phyloP scores from a whole-genome alignment of 2,329 filamentous ascomycete genomes.

The Colletotrichum tropicale region DNA sequence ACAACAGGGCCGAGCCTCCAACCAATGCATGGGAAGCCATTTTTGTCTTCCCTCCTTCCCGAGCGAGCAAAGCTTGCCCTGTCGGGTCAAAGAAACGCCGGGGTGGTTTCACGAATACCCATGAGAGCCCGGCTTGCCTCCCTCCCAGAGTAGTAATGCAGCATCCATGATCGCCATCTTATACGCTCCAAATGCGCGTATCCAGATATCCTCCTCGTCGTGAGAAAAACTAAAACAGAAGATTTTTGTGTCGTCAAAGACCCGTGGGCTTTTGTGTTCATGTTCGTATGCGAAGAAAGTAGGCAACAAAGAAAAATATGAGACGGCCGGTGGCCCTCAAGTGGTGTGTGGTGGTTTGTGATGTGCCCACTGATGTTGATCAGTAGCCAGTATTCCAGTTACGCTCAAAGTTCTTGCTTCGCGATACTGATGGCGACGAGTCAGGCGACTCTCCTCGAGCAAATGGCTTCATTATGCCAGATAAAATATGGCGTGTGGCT shows the following conservation, averaged over 20 bases:
- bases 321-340: background rate
- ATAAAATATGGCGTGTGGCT: slow-evolving; percentile 45
- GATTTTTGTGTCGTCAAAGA: background rate
- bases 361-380: background rate
- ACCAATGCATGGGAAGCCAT: background rate
- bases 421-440: slow-evolving; percentile 17
- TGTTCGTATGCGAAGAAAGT: background rate
- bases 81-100: slow-evolving; percentile 8
- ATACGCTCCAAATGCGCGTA: background rate
- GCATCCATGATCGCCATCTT: slow-evolving; percentile 3
- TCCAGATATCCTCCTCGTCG: slow-evolving; percentile 7
- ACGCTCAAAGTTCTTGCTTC: slow-evolving; percentile 17
- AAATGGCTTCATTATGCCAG: slow-evolving; percentile 49
- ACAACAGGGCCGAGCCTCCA: background rate
- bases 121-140: background rate
- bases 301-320: background rate
- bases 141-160: background rate
- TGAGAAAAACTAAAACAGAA: background rate
- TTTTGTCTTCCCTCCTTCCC: background rate
- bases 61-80: background rate
- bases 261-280: background rate
- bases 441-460: slow-evolving; percentile 45
- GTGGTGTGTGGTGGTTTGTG: background rate
- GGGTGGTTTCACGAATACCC: background rate
- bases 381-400: slow-evolving; percentile 8